These are phyloP conservation scores for Plasmodium blacklocki DNA, from an alignment of 169 alveolate species.

Conservation along the genomic window DNA sequence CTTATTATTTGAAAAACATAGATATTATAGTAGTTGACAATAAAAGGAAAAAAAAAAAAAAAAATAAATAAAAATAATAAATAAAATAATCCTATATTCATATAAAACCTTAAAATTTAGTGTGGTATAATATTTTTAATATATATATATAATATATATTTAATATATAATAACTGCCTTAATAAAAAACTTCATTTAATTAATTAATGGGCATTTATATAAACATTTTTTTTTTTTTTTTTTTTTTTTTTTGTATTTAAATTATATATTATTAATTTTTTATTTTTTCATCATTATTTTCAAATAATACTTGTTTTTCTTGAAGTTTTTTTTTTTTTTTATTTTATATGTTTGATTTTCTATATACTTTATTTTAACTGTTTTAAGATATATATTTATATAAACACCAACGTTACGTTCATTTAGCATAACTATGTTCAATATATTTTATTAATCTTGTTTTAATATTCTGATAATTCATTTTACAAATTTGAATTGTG, in stretches of 20 bases:
- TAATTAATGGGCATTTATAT: constrained; percentile 3
- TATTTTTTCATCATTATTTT: constrained; percentile 27
- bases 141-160: too few relatives aligned
- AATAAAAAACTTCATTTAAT: constrained; percentile 5
- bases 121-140: too few relatives aligned
- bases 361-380: constrained; percentile 24
- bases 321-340: constrained; percentile 39
- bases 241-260: constrained; percentile 3
- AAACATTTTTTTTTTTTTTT: neutral
- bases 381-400: constrained; percentile 13
- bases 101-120: too few relatives aligned
- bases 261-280: constrained; percentile 14
- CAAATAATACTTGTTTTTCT: constrained; percentile 30
- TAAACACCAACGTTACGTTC: constrained; percentile 2
- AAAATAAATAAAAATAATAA: too few relatives aligned
- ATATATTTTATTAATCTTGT: constrained; percentile 26
- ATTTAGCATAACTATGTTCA: constrained; percentile 10
- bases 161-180: neutral
- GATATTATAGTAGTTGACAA: constrained; percentile 5
- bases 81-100: too few relatives aligned
- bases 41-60: neutral
- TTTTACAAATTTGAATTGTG: neutral
- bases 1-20: neutral
- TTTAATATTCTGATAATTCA: constrained; percentile 48
- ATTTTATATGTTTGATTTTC: constrained; percentile 3